Conservation (phyloP, 306 rosid species). For the Vachellia pachyceras region DNA sequence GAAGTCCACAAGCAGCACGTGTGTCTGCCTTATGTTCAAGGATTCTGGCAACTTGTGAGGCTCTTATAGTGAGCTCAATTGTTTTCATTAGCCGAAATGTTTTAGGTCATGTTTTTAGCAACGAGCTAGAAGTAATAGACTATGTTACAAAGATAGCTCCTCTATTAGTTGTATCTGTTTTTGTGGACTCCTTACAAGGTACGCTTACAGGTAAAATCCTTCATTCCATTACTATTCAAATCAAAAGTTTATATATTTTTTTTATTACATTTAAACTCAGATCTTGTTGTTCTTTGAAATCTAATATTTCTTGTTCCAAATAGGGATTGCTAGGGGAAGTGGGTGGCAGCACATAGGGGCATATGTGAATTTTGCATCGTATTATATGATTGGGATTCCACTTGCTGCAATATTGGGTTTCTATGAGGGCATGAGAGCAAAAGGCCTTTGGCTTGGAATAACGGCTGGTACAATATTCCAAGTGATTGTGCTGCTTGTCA, state of each 20-base stretch:
- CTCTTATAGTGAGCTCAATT: neutral
- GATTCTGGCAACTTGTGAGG: neutral
- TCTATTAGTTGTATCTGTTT: slow-evolving; percentile 46
- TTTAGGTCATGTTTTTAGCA: slow-evolving; percentile 67
- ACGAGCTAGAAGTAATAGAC: slow-evolving; percentile 68
- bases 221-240: neutral
- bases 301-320: neutral
- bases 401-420: neutral
- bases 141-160: slow-evolving; percentile 43
- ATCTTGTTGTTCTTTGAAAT: neutral
- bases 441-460: slow-evolving; percentile 5
- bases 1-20: neutral
- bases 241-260: neutral
- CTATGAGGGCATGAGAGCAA: neutral
- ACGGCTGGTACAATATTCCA: neutral
- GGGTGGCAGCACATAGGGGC: neutral
- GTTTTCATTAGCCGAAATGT: slow-evolving; percentile 41
- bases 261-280: neutral
- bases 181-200: slow-evolving; percentile 61
- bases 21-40: neutral
- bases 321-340: slow-evolving; percentile 58
- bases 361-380: neutral
- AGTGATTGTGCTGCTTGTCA: neutral
- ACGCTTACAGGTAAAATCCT: slow-evolving; percentile 61
- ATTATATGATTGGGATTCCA: neutral